Conservation (phyloP, 2,329 filamentous ascomycete species). For the Purpureocillium takamizusanense region DNA sequence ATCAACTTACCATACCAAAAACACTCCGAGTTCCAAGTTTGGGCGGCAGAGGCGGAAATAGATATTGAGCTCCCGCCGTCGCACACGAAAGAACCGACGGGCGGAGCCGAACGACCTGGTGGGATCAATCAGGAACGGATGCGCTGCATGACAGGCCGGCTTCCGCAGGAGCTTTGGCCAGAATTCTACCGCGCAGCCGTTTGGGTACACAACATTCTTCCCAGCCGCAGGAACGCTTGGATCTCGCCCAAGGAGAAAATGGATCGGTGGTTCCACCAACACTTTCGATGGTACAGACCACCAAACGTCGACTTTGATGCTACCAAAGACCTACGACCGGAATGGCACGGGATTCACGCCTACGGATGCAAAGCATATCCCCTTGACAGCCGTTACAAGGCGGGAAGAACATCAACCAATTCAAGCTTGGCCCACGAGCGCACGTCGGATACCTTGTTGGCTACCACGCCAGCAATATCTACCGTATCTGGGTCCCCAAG, state of each 20-base stretch:
- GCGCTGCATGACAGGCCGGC: background rate
- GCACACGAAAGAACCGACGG: slow-evolving; percentile 1
- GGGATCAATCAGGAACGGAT: background rate
- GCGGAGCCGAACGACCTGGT: slow-evolving; percentile 1
- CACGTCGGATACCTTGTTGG: slow-evolving; percentile 2
- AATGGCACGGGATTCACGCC: background rate
- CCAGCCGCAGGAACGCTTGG: background rate
- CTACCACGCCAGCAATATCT: background rate
- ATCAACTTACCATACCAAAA: background rate
- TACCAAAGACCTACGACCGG: background rate
- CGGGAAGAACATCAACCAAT: background rate
- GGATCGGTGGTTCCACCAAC: background rate
- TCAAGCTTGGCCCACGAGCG: background rate
- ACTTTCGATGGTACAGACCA: background rate
- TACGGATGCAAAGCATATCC: background rate
- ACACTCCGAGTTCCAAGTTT: background rate
- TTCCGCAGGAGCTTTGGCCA: background rate
- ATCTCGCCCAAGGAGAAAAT: background rate
- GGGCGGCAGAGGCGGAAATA: background rate
- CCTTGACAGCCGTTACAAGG: background rate
- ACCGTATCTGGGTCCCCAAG: slow-evolving; percentile 1
- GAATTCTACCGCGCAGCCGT: background rate
- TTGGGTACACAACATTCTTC: background rate
- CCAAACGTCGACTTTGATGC: background rate
- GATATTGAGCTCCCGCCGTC: background rate